Percentiles rank a stretch among this genome's conserved stretches.
phyloP scores from a whole-genome alignment of 2,329 filamentous ascomycete genomes.

The Ploettnerulaceae sp. region DNA sequence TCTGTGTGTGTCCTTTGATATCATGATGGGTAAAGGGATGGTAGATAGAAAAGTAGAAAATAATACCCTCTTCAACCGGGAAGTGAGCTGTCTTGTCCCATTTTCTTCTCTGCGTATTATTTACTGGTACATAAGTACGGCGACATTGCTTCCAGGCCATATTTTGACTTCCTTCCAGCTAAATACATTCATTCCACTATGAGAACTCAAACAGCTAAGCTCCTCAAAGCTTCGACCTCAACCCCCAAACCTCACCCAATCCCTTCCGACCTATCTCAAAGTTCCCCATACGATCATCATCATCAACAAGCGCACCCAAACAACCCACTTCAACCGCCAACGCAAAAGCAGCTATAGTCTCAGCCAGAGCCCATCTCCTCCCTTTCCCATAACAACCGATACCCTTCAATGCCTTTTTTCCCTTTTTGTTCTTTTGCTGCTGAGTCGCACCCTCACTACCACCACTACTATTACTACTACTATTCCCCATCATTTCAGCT shows the following conservation, averaged over 20 bases:
- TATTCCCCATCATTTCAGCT: too few species aligned
- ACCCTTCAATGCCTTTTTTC: slow-evolving; percentile 27
- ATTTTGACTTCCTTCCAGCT: too few species aligned
- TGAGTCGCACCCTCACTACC: slow-evolving; percentile 28
- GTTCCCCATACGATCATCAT: slow-evolving; percentile 29
- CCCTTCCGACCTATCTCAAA: slow-evolving; percentile 23
- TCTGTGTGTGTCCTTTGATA: slow-evolving; percentile 3
- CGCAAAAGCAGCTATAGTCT: slow-evolving; percentile 28
- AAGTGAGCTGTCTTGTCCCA: slow-evolving; percentile 25
- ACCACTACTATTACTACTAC: too few species aligned
- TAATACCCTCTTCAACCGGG: slow-evolving; percentile 32
- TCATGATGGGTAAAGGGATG: slow-evolving; percentile 2
- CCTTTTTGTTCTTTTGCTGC: too few species aligned
- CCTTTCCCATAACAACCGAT: slow-evolving; percentile 25
- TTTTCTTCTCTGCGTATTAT: neutral
- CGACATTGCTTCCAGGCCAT: too few species aligned
- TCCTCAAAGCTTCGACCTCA: slow-evolving; percentile 10
- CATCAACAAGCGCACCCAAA: slow-evolving; percentile 20
- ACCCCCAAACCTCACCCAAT: neutral
- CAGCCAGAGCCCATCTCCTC: slow-evolving; percentile 28
- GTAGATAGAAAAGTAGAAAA: slow-evolving; percentile 25
- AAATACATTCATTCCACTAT: too few species aligned
- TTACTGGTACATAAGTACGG: too few species aligned
- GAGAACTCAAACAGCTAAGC: too few species aligned
- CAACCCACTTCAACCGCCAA: slow-evolving; percentile 30